Base-by-base conservation (phyloP, 352 stramenopile genomes). In the Phytophthora niederhauseri region DNA sequence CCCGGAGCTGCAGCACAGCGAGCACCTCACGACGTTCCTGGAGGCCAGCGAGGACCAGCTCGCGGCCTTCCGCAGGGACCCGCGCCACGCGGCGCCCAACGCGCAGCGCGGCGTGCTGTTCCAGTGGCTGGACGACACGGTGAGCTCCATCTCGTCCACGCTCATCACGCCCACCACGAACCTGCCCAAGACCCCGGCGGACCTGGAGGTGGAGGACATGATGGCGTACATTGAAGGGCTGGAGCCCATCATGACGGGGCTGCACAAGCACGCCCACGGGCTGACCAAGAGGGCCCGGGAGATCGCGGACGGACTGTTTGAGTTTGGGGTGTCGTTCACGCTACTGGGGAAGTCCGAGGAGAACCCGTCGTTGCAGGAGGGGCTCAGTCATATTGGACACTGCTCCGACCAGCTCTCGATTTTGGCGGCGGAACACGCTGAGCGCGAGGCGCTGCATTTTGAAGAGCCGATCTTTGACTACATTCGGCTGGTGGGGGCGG, bases 381-480 rank as follows among this genome's bases (percentile, higher is more conserved):
- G 93, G 17, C 75, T 99, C 28, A 85, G 84, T 49, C 84, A 98
- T 53, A 93, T 99, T 66, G 96, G 96, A 38, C 80, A 97, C 22
- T 98, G 95, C 14, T 92, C 96, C 2, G 97, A 99, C 78, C 80
- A 85, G 26, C 78, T 99, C 7, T 96, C 88, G 19, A 87, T 97
- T 12, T 73, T 99, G 22, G 93, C 90, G 4, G 93, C 95, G 0
- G 90, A 98, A 76, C 94, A 98, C 64, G 92, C 96, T 0, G 94
- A 98, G 57, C 87, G 93, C 31, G 96, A 99, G 75, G 89, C 91
- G 19, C 68, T 92, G 38, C 79, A 97, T 64, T 98, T 99, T 78
- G 96, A 99, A 73, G 95, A 98, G 63, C 96, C 96, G 8, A 96
- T 99, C 24, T 90, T 97, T 54, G 97, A 99, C 80, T 99, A 98